Evolutionary conservation across 768 basidiomycete genomes (phyloP).

Genomic region (Lyophyllum semitale): DNA sequence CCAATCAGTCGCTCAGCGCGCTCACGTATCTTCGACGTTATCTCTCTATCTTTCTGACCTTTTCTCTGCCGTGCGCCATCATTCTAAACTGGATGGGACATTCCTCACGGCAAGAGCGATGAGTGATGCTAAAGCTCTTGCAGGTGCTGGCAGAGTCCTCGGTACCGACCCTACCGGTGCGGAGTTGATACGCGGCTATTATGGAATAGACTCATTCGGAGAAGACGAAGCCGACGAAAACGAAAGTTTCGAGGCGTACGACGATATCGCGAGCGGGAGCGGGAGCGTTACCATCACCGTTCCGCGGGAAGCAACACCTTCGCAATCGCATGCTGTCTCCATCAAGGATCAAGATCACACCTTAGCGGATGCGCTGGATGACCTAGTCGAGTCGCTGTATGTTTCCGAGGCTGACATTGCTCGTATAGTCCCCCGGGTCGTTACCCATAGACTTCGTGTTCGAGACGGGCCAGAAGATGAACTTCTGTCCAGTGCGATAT

Average conservation of each 20-base stretch:
- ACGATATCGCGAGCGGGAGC: slow-evolving; percentile 18
- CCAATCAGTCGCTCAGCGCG: slow-evolving; percentile 31
- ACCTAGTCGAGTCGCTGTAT: slow-evolving; percentile 42
- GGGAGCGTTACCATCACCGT: slow-evolving; percentile 12
- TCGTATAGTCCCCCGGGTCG: slow-evolving; percentile 68
- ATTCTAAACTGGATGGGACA: slow-evolving; percentile 66
- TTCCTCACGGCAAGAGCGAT: slow-evolving; percentile 63
- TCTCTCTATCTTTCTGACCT: slow-evolving; percentile 71
- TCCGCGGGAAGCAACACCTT: slow-evolving; percentile 12
- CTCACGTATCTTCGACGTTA: slow-evolving; percentile 52
- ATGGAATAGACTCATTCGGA: not conserved
- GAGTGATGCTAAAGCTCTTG: slow-evolving; percentile 67
- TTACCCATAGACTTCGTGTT: slow-evolving; percentile 75
- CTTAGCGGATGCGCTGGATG: slow-evolving; percentile 1
- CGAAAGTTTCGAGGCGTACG: slow-evolving; percentile 3
- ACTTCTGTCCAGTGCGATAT: slow-evolving; percentile 62
- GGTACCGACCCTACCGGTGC: slow-evolving; percentile 62
- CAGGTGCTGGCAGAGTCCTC: slow-evolving; percentile 66
- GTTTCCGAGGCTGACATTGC: slow-evolving; percentile 78
- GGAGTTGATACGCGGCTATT: slow-evolving; percentile 37
- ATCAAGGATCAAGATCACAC: not conserved
- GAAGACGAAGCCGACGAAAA: not conserved
- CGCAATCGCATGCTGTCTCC: not conserved
- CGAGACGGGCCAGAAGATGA: slow-evolving; percentile 73
- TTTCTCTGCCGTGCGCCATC: slow-evolving; percentile 69